Conservation (phyloP, 2,329 filamentous ascomycete genomes). For the Aureobasidium sp. region DNA sequence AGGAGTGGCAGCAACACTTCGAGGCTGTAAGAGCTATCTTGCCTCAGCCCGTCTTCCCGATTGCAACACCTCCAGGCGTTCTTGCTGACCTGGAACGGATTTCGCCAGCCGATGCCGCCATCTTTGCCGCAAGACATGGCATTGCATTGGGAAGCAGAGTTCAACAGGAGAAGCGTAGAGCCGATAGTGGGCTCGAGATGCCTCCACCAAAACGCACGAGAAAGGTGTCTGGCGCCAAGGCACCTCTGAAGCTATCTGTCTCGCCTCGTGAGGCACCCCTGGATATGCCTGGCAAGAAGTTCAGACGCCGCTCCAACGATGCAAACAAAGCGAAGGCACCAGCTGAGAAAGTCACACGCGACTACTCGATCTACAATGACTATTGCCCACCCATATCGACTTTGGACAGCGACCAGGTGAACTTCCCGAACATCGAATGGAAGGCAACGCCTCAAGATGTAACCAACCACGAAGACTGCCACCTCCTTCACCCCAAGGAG, state of each 20-base stretch:
- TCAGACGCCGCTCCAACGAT: neutral
- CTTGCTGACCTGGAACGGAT: neutral
- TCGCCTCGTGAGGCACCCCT: constrained; percentile 5
- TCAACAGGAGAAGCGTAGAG: neutral
- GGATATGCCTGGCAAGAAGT: neutral
- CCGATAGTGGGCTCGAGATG: neutral
- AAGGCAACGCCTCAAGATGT: constrained; percentile 74
- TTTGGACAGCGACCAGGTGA: constrained; percentile 54
- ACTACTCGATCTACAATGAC: constrained; percentile 52
- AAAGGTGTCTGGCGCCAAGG: neutral
- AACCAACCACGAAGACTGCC: constrained; percentile 58
- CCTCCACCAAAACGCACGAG: neutral
- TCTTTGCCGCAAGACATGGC: neutral
- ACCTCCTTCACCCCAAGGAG: constrained; percentile 72
- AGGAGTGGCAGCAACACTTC: neutral
- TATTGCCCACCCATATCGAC: constrained; percentile 62
- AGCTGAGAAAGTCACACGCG: constrained; percentile 75
- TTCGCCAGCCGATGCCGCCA: neutral
- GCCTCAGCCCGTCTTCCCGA: neutral
- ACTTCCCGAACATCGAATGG: constrained; percentile 71
- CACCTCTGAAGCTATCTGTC: neutral
- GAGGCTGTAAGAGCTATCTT: neutral
- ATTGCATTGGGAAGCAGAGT: neutral
- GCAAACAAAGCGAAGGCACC: constrained; percentile 42
- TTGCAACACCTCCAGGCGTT: neutral